These are phyloP conservation scores for Lasiodiplodia citricola DNA, from an alignment of 2,329 filamentous ascomycete genomes.

Conservation along the genomic window DNA sequence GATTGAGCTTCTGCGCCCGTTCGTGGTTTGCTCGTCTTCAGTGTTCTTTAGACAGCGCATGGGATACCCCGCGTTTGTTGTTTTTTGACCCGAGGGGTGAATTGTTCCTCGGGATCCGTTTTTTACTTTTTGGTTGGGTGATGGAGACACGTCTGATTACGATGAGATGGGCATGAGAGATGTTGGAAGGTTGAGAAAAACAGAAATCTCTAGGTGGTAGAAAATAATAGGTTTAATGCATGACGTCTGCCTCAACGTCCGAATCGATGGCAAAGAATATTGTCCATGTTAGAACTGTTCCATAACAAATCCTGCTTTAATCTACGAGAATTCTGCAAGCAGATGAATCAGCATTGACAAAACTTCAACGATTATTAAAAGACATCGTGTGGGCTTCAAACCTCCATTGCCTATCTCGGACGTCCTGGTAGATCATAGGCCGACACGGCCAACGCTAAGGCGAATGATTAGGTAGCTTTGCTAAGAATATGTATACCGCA, in stretches of 20 bases:
- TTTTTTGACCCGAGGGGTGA: background rate
- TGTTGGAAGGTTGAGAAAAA: background rate
- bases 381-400: too few relatives aligned
- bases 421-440: too few relatives aligned
- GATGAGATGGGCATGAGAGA: background rate
- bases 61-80: slow-evolving; percentile 6
- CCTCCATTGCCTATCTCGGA: too few relatives aligned
- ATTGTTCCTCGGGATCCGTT: background rate
- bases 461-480: too few relatives aligned
- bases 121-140: background rate
- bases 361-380: too few relatives aligned
- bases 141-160: background rate
- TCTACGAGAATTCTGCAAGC: too few relatives aligned
- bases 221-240: background rate
- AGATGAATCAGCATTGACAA: too few relatives aligned
- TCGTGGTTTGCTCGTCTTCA: background rate
- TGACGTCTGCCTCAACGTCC: background rate
- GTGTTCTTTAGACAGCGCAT: slow-evolving; percentile 1
- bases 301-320: background rate
- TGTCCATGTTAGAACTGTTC: background rate
- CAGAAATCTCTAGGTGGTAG: background rate
- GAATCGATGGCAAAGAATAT: background rate
- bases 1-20: background rate
- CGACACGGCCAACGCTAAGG: too few relatives aligned
- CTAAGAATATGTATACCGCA: too few relatives aligned